Evolutionary conservation across 2,329 filamentous ascomycete species (phyloP), one percentile per base, ranked within the genome.

Genomic region (Elsinoe ampelina): DNA sequence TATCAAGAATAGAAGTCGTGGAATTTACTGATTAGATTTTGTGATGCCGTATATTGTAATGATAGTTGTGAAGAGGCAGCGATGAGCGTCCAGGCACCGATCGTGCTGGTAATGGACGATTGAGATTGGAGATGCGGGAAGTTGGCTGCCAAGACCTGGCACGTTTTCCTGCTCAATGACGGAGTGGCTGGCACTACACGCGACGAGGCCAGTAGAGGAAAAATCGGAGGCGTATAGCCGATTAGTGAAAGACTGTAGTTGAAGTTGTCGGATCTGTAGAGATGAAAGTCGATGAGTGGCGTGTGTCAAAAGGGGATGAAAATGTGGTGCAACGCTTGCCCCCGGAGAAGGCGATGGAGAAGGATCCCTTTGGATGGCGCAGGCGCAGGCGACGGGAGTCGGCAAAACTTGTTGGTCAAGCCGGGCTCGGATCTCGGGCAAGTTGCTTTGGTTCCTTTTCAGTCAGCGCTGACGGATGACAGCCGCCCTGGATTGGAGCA

Each of bases 101-200:
- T 41, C 34, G 8, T 32, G 48, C 48, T 52, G 8, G 48, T 19
- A 39, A 52, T 13, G 32, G 48, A 52, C 48, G 48, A 39, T 52
- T 34, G 20, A 54, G 52, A 55, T 32, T 42, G 17, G 47, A 38
- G 47, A 35, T 41, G 36, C 51, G 36, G 38, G 36, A 36, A 32
- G 36, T 39, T 34, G 47, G 47, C 20, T 17, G 32, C 32, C 48
- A 36, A 52, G 35, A 39, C 32, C 48, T 52, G 32, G 48, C 48
- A 52, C 48, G 48, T 52, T 52, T 52, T 52, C 34, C 48, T 52
- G 48, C 48, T 35, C 11, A 39, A 52, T 52, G 48, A 52, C 48
- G 34, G 48, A 39, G 48, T 52, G 48, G 48, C 48, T 52, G 48
- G 48, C 34, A 36, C 32, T 22, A 13, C 13, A 35, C 48, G 48